These are phyloP conservation scores for Torulaspora delbrueckii DNA, from an alignment of 805 yeast genomes.

Conservation along the genomic window DNA sequence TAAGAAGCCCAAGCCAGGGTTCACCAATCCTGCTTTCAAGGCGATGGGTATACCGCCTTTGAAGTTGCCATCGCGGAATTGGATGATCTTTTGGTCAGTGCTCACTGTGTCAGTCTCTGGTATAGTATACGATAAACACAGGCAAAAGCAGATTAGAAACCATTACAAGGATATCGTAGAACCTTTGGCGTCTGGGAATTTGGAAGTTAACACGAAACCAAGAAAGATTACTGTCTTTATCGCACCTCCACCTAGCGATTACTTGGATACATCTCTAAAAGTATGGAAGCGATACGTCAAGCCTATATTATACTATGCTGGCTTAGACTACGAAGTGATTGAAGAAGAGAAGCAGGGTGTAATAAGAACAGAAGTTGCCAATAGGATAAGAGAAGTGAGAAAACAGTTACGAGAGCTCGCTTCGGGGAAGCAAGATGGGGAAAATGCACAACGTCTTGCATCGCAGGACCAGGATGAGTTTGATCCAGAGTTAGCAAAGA, in stretches of 20 bases:
- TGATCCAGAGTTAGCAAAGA: constrained; percentile 23
- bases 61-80: constrained; percentile 82
- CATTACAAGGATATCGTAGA: constrained; percentile 61
- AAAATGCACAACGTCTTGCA: constrained; percentile 12
- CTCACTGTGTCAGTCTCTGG: constrained; percentile 68
- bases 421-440: constrained; percentile 19
- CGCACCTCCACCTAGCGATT: constrained; percentile 97
- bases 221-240: constrained; percentile 76
- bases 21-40: constrained; percentile 66
- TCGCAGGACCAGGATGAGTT: constrained; percentile 17
- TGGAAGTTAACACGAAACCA: constrained; percentile 50
- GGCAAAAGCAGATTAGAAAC: constrained; percentile 61
- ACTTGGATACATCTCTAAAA: constrained; percentile 64
- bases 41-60: constrained; percentile 81
- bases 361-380: constrained; percentile 76
- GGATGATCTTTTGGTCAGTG: constrained; percentile 84
- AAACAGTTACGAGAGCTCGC: constrained; percentile 38
- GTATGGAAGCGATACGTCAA: constrained; percentile 76
- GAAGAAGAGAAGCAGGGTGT: constrained; percentile 86
- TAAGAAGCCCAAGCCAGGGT: constrained; percentile 16
- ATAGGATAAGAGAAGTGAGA: constrained; percentile 68
- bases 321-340: constrained; percentile 73
- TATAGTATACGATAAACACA: constrained; percentile 67
- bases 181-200: constrained; percentile 45
- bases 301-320: constrained; percentile 79